Evolutionary conservation across 1,284 basidiomycete genomes (phyloP).

Genomic region (Ceratorhiza oryzae-sativae): DNA sequence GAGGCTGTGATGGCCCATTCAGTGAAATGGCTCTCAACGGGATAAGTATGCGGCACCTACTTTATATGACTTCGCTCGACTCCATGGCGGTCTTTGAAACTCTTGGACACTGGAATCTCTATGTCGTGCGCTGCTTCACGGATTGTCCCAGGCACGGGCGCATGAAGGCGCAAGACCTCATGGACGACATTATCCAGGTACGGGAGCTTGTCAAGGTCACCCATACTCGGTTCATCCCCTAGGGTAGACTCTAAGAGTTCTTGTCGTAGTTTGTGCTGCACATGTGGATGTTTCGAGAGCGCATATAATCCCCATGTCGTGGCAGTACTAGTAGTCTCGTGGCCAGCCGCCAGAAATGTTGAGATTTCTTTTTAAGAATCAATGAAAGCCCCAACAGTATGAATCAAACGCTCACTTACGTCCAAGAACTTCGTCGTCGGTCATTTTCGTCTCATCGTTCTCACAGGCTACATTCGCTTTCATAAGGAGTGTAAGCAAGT

Average conservation of each 20-base stretch:
- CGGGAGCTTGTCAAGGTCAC: conserved; percentile 39
- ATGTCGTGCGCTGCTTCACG: conserved; percentile 35
- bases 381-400: neutral
- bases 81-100: conserved; percentile 40
- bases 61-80: conserved; percentile 16
- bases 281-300: conserved; percentile 52
- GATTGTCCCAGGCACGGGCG: neutral
- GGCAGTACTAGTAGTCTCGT: conserved; percentile 52
- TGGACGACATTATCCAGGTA: conserved; percentile 41
- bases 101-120: conserved; percentile 35
- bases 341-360: conserved; percentile 47
- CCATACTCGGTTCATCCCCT: conserved; percentile 40
- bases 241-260: conserved; percentile 50
- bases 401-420: conserved; percentile 51
- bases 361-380: conserved; percentile 28
- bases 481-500: conserved; percentile 44
- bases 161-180: conserved; percentile 36
- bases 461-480: conserved; percentile 53
- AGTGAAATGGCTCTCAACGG: neutral
- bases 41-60: conserved; percentile 9
- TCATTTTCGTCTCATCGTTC: conserved; percentile 50
- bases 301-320: conserved; percentile 57
- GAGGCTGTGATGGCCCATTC: neutral
- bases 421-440: conserved; percentile 57
- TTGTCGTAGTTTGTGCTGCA: conserved; percentile 54